These are phyloP conservation scores for Amphichorda felina DNA, from an alignment of 2,329 filamentous ascomycete genomes.

Conservation along the genomic window DNA sequence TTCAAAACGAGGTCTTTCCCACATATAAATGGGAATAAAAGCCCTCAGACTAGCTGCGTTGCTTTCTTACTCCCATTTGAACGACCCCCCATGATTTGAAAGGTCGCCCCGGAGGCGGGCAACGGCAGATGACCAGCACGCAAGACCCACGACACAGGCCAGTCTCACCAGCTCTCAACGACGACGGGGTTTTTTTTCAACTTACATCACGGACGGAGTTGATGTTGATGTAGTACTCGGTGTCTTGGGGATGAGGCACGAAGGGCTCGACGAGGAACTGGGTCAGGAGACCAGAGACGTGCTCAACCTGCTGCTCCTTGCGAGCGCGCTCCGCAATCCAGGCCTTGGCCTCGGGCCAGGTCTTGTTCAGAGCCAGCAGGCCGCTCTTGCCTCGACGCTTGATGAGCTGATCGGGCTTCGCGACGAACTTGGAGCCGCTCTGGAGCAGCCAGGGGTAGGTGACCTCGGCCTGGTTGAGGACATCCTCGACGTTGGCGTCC, in stretches of 20 bases:
- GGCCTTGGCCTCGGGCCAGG: constrained; percentile 83
- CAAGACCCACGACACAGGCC: background rate
- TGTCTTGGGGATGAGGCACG: constrained; percentile 87
- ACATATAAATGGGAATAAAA: constrained; percentile 1
- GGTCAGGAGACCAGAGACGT: constrained; percentile 74
- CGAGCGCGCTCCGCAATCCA: constrained; percentile 90
- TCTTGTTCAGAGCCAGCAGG: constrained; percentile 91
- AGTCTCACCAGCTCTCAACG: background rate
- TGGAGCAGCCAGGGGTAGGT: constrained; percentile 93
- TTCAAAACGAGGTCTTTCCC: constrained; percentile 1
- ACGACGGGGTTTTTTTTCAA: constrained; percentile 15
- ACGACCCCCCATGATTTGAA: background rate
- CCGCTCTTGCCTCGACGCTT: constrained; percentile 99
- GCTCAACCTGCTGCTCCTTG: constrained; percentile 89
- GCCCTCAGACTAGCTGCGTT: background rate
- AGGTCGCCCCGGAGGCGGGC: background rate
- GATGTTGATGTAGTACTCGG: constrained; percentile 99
- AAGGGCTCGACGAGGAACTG: constrained; percentile 98
- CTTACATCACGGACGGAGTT: constrained; percentile 98
- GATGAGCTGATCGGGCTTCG: constrained; percentile 99
- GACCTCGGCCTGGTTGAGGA: constrained; percentile 91
- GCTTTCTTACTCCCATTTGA: background rate
- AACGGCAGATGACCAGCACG: background rate
- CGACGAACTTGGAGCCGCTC: constrained; percentile 81
- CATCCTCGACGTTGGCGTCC: constrained; percentile 67